Evolutionary conservation across 2,329 filamentous ascomycete species (phyloP).

Genomic region (Phialophora verrucosa): DNA sequence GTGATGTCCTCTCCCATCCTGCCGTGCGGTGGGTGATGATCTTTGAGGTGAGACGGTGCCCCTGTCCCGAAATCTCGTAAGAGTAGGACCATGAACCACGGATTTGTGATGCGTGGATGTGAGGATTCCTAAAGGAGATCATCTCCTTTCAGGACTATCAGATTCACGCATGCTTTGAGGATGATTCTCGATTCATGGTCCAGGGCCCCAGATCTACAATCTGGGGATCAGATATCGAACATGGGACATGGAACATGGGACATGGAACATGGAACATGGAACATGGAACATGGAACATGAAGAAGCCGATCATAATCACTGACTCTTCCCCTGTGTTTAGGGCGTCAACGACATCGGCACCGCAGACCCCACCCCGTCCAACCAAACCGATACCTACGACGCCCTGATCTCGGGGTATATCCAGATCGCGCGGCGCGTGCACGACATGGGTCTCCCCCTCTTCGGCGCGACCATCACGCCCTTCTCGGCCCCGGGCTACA

Average conservation of each 20-base stretch:
- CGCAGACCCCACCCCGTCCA: conserved; percentile 50
- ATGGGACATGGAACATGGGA: too few relatives aligned
- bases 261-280: too few relatives aligned
- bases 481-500: conserved; percentile 55
- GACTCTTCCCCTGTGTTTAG: conserved; percentile 3
- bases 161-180: too few relatives aligned
- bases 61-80: background rate
- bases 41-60: conserved; percentile 54
- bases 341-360: conserved; percentile 72
- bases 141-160: too few relatives aligned
- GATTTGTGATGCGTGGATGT: too few relatives aligned
- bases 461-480: conserved; percentile 72
- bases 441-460: conserved; percentile 60
- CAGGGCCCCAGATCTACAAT: too few relatives aligned
- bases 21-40: conserved; percentile 67
- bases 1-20: conserved; percentile 66
- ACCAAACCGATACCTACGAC: conserved; percentile 57
- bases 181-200: too few relatives aligned
- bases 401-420: conserved; percentile 62
- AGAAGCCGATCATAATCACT: background rate
- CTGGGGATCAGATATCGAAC: too few relatives aligned
- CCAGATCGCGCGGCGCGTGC: conserved; percentile 63
- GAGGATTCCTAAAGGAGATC: too few relatives aligned
- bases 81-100: background rate
- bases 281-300: too few relatives aligned